Conservation (phyloP, 768 basidiomycete species). For the Pholiota conissans region DNA sequence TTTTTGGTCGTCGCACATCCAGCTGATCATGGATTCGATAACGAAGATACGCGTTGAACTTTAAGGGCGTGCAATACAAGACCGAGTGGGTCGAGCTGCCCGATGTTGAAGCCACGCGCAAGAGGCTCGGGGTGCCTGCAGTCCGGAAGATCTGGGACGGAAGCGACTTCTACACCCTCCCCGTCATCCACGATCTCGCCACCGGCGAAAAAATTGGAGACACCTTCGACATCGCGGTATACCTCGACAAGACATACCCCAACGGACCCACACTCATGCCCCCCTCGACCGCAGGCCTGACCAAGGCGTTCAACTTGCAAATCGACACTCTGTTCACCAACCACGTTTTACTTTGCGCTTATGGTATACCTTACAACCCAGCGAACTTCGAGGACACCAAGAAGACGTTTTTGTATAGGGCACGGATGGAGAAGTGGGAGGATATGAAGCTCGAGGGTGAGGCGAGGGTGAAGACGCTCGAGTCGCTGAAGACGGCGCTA, state of each 20-base stretch:
- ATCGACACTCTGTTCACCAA: background rate
- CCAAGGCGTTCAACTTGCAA: conserved; percentile 25
- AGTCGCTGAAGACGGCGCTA: background rate
- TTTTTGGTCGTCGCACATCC: no score
- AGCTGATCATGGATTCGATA: no score
- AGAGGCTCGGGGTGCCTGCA: conserved; percentile 30
- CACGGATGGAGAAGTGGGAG: background rate
- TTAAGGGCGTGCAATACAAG: conserved; percentile 27
- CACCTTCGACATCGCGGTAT: conserved; percentile 38
- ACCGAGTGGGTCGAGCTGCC: conserved; percentile 44
- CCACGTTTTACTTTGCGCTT: background rate
- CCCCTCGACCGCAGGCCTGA: conserved; percentile 28
- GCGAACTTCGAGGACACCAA: background rate
- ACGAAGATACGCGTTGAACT: conserved; percentile 18
- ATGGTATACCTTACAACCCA: background rate
- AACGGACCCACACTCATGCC: conserved; percentile 33
- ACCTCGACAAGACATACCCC: conserved; percentile 45
- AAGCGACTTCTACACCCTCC: conserved; percentile 35
- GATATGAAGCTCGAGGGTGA: background rate
- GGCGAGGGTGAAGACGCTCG: background rate
- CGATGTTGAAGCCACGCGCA: conserved; percentile 32
- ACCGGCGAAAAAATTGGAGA: conserved; percentile 34
- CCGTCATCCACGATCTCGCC: conserved; percentile 41
- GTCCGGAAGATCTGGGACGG: conserved; percentile 26
- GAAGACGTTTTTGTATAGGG: background rate